phyloP scores from a whole-genome alignment of 2,329 filamentous ascomycete genomes.

The Zasmidium angulare region DNA sequence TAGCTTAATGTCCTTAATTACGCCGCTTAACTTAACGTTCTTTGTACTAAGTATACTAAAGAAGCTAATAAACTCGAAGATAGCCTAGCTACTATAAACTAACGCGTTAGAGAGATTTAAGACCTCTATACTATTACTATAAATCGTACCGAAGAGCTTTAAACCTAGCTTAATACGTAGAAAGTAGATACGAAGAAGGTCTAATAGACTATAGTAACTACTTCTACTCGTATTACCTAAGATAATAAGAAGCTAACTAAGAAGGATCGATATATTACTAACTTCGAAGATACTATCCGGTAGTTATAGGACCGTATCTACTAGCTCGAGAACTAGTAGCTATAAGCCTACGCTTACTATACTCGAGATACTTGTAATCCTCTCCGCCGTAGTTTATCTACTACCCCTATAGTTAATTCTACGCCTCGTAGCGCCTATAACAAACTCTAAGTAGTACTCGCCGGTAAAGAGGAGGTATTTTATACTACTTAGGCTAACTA shows the following conservation, averaged over 20 bases:
- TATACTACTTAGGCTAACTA: neutral
- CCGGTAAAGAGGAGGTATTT: neutral
- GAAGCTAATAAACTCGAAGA: neutral
- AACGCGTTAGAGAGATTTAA: neutral
- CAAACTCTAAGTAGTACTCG: neutral
- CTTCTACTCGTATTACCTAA: neutral
- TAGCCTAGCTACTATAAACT: neutral
- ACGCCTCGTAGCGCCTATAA: neutral
- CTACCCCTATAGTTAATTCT: neutral
- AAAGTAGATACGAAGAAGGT: too few relatives aligned
- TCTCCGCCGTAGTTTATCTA: neutral
- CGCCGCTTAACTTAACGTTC: neutral
- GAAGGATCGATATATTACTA: neutral
- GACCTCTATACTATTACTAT: neutral
- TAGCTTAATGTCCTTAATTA: neutral
- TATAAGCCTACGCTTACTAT: too few relatives aligned
- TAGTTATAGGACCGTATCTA: neutral
- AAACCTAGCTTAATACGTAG: neutral
- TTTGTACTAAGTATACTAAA: neutral
- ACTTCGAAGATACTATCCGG: neutral
- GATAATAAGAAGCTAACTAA: neutral
- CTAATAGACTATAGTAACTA: too few relatives aligned
- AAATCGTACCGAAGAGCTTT: neutral
- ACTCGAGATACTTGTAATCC: neutral
- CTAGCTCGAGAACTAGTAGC: neutral